Percentiles rank a stretch among this genome's conserved stretches.
Evolutionary conservation across 2,329 filamentous ascomycete genomes (phyloP).

Genomic region (Arthrinium phaeospermum): DNA sequence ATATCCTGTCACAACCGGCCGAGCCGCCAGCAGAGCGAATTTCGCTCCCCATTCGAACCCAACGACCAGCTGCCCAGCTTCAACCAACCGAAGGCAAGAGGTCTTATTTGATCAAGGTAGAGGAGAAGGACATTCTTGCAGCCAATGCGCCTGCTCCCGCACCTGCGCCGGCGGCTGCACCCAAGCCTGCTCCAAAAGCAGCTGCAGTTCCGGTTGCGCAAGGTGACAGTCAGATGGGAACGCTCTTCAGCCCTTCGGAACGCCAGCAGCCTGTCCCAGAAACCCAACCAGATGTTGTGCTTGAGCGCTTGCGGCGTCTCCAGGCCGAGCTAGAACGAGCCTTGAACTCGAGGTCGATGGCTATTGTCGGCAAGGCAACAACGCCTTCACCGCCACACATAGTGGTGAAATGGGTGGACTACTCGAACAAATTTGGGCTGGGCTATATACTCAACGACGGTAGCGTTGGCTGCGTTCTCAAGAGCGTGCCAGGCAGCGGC

Average conservation of each 20-base stretch:
- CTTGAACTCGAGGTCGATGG: slow-evolving; percentile 67
- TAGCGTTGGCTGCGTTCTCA: slow-evolving; percentile 74
- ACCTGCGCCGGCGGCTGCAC: slow-evolving; percentile 7
- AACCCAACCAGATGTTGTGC: slow-evolving; percentile 62
- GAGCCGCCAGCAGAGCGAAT: slow-evolving; percentile 25
- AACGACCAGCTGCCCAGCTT: slow-evolving; percentile 24
- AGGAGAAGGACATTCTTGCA: slow-evolving; percentile 25
- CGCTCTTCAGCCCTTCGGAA: slow-evolving; percentile 63
- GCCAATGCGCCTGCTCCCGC: slow-evolving; percentile 4
- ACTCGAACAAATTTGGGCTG: slow-evolving; percentile 84
- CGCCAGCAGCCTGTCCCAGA: slow-evolving; percentile 54
- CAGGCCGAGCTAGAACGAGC: slow-evolving; percentile 67
- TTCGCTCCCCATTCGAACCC: slow-evolving; percentile 26
- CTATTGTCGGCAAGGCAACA: slow-evolving; percentile 61
- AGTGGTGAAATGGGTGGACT: slow-evolving; percentile 85
- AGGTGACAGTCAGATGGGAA: slow-evolving; percentile 45
- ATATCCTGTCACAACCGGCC: slow-evolving; percentile 29
- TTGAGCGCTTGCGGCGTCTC: slow-evolving; percentile 61
- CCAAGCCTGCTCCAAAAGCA: slow-evolving; percentile 17
- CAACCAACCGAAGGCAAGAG: slow-evolving; percentile 17
- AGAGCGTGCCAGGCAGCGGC: slow-evolving; percentile 57
- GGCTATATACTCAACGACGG: slow-evolving; percentile 85
- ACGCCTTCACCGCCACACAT: slow-evolving; percentile 65
- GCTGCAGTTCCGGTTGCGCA: slow-evolving; percentile 21
- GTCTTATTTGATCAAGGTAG: slow-evolving; percentile 20